Conservation (phyloP, 2,329 filamentous ascomycete species). For the Xylariaceae sp. region DNA sequence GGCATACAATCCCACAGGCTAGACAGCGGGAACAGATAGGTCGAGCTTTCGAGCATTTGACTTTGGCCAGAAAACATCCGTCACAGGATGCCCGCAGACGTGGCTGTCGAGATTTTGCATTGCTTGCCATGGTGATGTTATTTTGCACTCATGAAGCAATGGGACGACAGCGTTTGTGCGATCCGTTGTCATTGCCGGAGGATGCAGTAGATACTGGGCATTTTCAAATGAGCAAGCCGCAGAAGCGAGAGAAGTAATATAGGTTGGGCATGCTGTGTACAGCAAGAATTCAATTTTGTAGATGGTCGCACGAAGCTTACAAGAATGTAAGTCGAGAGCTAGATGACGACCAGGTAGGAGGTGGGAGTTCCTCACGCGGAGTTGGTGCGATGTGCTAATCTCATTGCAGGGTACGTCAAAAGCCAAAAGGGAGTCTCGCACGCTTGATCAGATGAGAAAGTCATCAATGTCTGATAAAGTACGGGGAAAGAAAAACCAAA, state of each 20-base stretch:
- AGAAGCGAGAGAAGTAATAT: constrained; percentile 22
- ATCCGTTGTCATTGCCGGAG: constrained; percentile 3
- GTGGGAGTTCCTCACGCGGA: not conserved
- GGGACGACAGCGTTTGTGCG: not conserved
- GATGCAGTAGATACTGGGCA: constrained; percentile 8
- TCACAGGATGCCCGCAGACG: constrained; percentile 51
- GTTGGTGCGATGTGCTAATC: not conserved
- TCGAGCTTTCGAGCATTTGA: constrained; percentile 54
- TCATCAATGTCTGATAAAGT: not conserved
- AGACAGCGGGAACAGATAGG: constrained; percentile 54
- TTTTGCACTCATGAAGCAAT: not conserved
- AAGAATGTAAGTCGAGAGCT: constrained; percentile 13
- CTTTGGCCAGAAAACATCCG: constrained; percentile 54
- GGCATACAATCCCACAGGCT: constrained; percentile 47
- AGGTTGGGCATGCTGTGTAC: constrained; percentile 20
- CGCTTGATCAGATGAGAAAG: not conserved
- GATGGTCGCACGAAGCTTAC: constrained; percentile 26
- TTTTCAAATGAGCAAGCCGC: constrained; percentile 5
- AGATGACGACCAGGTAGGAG: not conserved
- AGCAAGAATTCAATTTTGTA: constrained; percentile 7
- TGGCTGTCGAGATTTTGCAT: constrained; percentile 37
- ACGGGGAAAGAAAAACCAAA: not conserved
- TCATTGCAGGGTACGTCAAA: not conserved
- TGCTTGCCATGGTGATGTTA: constrained; percentile 19
- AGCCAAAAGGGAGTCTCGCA: not conserved